phyloP scores from a whole-genome alignment of 495 filamentous ascomycete species.

The Lineolata rhizophorae region DNA sequence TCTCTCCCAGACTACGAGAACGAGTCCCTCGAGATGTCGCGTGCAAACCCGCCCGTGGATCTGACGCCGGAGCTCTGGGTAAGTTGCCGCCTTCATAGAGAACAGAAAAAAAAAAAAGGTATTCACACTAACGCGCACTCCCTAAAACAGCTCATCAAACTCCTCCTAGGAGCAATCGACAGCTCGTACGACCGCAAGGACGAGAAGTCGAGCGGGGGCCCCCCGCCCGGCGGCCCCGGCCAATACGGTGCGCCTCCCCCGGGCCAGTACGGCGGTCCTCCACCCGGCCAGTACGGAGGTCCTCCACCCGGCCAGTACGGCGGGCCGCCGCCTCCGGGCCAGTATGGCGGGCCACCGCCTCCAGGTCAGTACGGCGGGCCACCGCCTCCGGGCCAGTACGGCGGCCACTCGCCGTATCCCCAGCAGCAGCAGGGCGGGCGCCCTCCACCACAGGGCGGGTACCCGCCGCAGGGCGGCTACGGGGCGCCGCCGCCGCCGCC shows the following conservation, averaged over 20 bases:
- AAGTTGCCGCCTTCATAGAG: too few relatives aligned
- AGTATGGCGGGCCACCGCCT: conserved; percentile 3
- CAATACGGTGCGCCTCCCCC: conserved; percentile 12
- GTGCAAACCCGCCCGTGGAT: conserved; percentile 29
- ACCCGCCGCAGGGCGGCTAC: conserved; percentile 9
- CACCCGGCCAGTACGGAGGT: conserved; percentile 14
- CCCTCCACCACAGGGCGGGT: conserved; percentile 4
- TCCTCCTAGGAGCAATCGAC: conserved; percentile 51
- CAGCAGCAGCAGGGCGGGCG: conserved; percentile 5
- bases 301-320: conserved; percentile 12
- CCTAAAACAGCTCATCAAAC: conserved; percentile 44
- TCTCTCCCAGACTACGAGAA: conserved; percentile 35
- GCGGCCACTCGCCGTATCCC: conserved; percentile 5
- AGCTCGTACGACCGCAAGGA: conserved; percentile 43
- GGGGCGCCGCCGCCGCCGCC: not conserved
- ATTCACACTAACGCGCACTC: too few relatives aligned
- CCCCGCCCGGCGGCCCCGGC: conserved; percentile 7
- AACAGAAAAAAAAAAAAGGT: too few relatives aligned
- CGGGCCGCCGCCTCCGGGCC: conserved; percentile 2
- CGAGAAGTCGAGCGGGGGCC: conserved; percentile 21
- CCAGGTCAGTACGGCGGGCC: conserved; percentile 7
- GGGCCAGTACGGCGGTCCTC: conserved; percentile 12
- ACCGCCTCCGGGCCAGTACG: conserved; percentile 4
- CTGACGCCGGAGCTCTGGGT: conserved; percentile 47
- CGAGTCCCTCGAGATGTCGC: conserved; percentile 41